Evolutionary conservation across 2,329 filamentous ascomycete genomes (phyloP).

Genomic region (Claviceps citrina): DNA sequence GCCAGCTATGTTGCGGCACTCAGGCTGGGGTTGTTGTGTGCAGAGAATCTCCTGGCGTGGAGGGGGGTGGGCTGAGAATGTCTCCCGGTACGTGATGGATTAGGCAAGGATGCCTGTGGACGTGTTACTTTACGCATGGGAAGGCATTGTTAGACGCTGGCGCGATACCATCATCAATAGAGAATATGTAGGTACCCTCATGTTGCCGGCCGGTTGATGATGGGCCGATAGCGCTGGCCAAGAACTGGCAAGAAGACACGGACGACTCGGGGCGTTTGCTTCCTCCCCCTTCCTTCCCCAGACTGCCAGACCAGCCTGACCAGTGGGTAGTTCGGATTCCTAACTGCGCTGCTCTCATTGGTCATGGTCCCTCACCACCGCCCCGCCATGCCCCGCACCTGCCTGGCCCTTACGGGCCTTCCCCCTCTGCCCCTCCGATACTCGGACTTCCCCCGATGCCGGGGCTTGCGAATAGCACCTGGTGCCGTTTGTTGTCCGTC

Average conservation of each 20-base stretch:
- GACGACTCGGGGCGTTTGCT: background rate
- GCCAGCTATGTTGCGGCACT: constrained; percentile 14
- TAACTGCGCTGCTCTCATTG: background rate
- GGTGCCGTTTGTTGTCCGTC: no score
- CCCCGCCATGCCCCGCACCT: background rate
- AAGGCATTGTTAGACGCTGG: background rate
- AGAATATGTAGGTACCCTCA: no score
- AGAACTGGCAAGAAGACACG: background rate
- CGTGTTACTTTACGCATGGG: background rate
- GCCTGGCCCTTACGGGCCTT: no score
- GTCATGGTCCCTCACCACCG: background rate
- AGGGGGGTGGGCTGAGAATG: constrained; percentile 3
- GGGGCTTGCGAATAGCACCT: constrained; percentile 1
- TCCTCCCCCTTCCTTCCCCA: background rate
- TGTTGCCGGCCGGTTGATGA: background rate
- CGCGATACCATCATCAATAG: background rate
- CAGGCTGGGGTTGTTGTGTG: constrained; percentile 10
- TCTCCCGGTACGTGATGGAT: no score
- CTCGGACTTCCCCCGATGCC: constrained; percentile 9
- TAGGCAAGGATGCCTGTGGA: background rate
- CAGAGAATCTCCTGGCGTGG: constrained; percentile 7
- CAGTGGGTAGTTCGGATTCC: background rate
- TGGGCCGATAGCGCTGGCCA: background rate
- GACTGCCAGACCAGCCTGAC: background rate
- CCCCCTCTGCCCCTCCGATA: constrained; percentile 10